A percentile compares a stretch with the other conserved stretches of the same genome.
Conservation (phyloP, 1,284 basidiomycete species). For the Ustilago bromivora region DNA sequence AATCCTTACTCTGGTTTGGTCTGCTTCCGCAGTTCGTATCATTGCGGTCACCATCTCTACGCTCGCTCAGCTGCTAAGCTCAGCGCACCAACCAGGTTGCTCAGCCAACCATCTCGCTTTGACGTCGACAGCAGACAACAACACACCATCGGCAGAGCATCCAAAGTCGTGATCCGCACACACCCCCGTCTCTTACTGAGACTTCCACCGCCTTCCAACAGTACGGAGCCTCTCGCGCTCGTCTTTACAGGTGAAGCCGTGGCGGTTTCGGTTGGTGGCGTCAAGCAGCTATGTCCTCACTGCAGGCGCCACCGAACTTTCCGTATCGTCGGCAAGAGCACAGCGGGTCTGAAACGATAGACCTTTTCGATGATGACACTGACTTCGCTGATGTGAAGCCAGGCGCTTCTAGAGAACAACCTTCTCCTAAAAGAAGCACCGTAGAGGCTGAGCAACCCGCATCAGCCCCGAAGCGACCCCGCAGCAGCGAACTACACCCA, state of each 20-base stretch:
- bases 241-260: not conserved
- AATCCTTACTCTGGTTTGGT: no score
- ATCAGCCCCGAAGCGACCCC: constrained; percentile 13
- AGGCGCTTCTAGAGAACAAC: not conserved
- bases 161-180: not conserved
- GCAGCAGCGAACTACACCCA: not conserved
- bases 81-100: not conserved
- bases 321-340: constrained; percentile 16
- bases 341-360: constrained; percentile 23
- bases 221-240: not conserved
- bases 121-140: not conserved
- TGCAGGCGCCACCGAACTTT: not conserved
- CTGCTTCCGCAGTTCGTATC: no score
- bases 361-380: constrained; percentile 20
- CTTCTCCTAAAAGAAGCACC: constrained; percentile 22
- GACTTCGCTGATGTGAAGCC: constrained; percentile 19
- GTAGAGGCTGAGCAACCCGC: not conserved
- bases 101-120: not conserved
- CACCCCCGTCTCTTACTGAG: not conserved
- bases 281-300: not conserved
- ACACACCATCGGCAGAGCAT: not conserved
- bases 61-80: no score
- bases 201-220: not conserved
- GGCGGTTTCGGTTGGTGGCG: not conserved
- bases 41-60: not conserved